A percentile compares a stretch with the other conserved stretches of the same genome.
Evolutionary conservation across 192 early-diverging fungal species (phyloP).

Genomic region (Paraglomus brasilianum): DNA sequence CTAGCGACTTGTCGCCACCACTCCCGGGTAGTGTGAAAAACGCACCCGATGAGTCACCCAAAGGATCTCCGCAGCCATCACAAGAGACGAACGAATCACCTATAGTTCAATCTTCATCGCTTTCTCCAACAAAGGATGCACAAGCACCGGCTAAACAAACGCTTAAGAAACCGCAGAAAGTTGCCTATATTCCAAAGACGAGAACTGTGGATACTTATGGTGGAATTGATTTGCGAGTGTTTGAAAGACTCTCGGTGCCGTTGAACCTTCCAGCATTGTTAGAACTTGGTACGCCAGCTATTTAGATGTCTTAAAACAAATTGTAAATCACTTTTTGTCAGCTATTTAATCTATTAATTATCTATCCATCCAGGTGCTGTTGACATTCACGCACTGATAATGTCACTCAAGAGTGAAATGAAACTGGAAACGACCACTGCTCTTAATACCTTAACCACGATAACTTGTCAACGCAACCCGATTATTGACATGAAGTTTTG

Average conservation of each 20-base stretch:
- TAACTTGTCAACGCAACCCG: conserved; percentile 53
- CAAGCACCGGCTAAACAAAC: not conserved
- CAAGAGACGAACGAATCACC: too few relatives aligned
- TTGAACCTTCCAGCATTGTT: conserved; percentile 49
- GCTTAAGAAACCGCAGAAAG: conserved; percentile 13
- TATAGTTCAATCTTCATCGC: too few relatives aligned
- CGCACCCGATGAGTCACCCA: too few relatives aligned
- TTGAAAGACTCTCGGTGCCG: conserved; percentile 53
- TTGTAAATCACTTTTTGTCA: not conserved
- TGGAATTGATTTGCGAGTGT: conserved; percentile 67
- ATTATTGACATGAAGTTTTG: conserved; percentile 55
- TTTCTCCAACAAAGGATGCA: too few relatives aligned
- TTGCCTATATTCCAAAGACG: conserved; percentile 57
- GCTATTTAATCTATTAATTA: not conserved
- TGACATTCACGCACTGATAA: conserved; percentile 72
- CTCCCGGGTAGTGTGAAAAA: too few relatives aligned
- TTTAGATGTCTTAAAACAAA: not conserved
- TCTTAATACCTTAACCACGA: conserved; percentile 65
- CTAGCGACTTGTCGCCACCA: too few relatives aligned
- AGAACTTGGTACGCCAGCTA: conserved; percentile 52
- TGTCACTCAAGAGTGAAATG: conserved; percentile 78
- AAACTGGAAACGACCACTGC: conserved; percentile 71
- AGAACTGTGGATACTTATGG: conserved; percentile 75
- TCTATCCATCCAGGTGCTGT: conserved; percentile 51
- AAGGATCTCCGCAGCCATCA: too few relatives aligned